Evolutionary conservation across 495 filamentous ascomycete species (phyloP), one percentile per base, ranked within the genome.

Genomic region (Aspergillus sclerotioniger): DNA sequence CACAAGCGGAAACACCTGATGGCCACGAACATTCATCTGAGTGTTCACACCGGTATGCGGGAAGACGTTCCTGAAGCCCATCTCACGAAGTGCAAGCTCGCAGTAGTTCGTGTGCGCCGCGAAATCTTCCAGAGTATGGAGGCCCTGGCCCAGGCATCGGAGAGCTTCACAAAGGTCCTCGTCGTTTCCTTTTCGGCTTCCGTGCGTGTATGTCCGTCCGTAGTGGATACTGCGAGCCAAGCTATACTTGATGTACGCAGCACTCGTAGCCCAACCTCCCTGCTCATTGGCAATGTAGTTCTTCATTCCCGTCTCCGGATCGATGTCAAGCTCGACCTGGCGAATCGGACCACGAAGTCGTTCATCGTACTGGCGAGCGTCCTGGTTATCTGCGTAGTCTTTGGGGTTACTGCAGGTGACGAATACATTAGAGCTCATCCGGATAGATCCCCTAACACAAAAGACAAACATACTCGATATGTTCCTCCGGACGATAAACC

Each of bases 201-300:
- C 91, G 66, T 82, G 84, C 43, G 87, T 92, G 64, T 96, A 98
- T 39, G 93, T 67, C 20, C 94, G 82, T 10, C 92, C 94, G 61
- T 85, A 96, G 71, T 98, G 92, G 55, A 98, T 93, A 65, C 87
- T 85, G 37, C 94, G 84, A 17, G 80, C 76, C 57, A 98, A 84
- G 60, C 90, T 95, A 70, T 86, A 90, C 64, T 89, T 89, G 58
- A 98, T 81, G 65, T 96, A 98, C 35, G 89, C 93, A n/a, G 87
- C 68, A 49, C 90, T 95, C 9, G 94, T 98, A 0, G 91, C 90
- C 87, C 90, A 93, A 51, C 78, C 77, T 3, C 92, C 90, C 8
- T 65, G 69, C 69, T 97, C 94, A 62, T 97, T 98, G 41, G 92
- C 88, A 59, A 98, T 97, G 71, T 98, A 98, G 69, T 98, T 97